Evolutionary conservation across 371 early-diverging fungal genomes (phyloP).

Genomic region (Lichtheimia hyalospora): DNA sequence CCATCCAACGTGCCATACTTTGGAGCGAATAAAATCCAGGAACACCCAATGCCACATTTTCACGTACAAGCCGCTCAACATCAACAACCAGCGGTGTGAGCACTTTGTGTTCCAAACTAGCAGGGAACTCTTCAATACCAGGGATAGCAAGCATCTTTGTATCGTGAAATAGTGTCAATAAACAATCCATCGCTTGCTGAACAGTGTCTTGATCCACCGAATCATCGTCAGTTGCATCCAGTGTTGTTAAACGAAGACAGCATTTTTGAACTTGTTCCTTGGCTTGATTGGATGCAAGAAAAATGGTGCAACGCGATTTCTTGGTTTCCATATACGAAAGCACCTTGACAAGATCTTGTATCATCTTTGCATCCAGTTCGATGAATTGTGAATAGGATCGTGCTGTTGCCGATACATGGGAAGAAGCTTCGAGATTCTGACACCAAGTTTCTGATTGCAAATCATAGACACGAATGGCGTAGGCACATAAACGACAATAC

Average conservation of each 20-base stretch:
- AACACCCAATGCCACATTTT: constrained; percentile 37
- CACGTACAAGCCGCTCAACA: constrained; percentile 27
- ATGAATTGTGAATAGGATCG: neutral
- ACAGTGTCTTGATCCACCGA: neutral
- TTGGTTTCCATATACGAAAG: constrained; percentile 2
- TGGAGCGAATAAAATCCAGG: constrained; percentile 30
- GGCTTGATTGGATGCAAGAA: constrained; percentile 14
- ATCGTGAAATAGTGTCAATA: constrained; percentile 34
- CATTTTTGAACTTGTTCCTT: neutral
- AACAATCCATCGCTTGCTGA: constrained; percentile 22
- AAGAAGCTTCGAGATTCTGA: neutral
- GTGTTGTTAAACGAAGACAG: neutral
- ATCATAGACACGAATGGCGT: constrained; percentile 16
- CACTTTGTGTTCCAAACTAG: constrained; percentile 10
- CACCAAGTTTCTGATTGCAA: neutral
- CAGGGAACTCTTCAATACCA: constrained; percentile 8
- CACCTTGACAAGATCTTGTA: neutral
- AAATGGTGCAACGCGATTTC: constrained; percentile 24
- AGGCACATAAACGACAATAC: constrained; percentile 20
- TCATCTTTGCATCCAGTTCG: neutral
- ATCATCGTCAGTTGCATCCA: neutral
- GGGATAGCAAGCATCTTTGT: constrained; percentile 24
- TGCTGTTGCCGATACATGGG: neutral
- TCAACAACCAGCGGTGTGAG: constrained; percentile 15
- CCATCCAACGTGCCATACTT: constrained; percentile 30